A percentile compares a stretch with the other conserved stretches of the same genome.
These are phyloP conservation scores for Lactarius evosmus DNA, from an alignment of 768 basidiomycete genomes.

Conservation along the genomic window DNA sequence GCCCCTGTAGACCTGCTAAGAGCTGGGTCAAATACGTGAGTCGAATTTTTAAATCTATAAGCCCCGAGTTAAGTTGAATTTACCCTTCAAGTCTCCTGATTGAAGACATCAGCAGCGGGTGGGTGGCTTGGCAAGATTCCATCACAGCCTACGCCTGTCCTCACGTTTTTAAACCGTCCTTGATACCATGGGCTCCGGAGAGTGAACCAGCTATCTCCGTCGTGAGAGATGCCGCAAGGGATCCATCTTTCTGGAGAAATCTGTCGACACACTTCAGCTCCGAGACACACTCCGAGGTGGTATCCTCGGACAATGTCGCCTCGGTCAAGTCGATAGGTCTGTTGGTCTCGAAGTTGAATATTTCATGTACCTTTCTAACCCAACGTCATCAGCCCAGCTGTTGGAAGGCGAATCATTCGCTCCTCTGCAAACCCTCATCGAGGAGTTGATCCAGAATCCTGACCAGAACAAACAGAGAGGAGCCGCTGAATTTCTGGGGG, in stretches of 20 bases:
- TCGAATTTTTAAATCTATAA: conserved; percentile 21
- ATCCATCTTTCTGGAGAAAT: conserved; percentile 62
- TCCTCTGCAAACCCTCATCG: conserved; percentile 56
- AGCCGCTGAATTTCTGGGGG: conserved; percentile 79
- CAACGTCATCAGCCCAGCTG: conserved; percentile 59
- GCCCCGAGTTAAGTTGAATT: conserved; percentile 9
- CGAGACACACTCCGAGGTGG: conserved; percentile 66
- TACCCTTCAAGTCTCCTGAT: conserved; percentile 43
- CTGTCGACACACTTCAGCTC: conserved; percentile 68
- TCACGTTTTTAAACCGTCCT: conserved; percentile 46
- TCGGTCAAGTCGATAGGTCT: conserved; percentile 73
- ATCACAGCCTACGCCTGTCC: conserved; percentile 49
- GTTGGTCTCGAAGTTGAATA: conserved; percentile 25
- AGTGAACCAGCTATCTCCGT: conserved; percentile 50
- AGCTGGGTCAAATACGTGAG: conserved; percentile 45
- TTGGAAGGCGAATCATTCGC: conserved; percentile 71
- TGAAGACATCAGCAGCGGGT: conserved; percentile 60
- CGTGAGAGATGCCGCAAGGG: conserved; percentile 46
- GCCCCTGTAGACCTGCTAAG: conserved; percentile 43
- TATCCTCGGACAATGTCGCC: conserved; percentile 67
- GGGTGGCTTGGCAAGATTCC: conserved; percentile 59
- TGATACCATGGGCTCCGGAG: conserved; percentile 56
- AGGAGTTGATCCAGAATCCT: conserved; percentile 60
- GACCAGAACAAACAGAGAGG: conserved; percentile 87
- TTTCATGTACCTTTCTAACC: neutral